phyloP scores from a whole-genome alignment of 192 early-diverging fungal species.

The Coemansia sp. region DNA sequence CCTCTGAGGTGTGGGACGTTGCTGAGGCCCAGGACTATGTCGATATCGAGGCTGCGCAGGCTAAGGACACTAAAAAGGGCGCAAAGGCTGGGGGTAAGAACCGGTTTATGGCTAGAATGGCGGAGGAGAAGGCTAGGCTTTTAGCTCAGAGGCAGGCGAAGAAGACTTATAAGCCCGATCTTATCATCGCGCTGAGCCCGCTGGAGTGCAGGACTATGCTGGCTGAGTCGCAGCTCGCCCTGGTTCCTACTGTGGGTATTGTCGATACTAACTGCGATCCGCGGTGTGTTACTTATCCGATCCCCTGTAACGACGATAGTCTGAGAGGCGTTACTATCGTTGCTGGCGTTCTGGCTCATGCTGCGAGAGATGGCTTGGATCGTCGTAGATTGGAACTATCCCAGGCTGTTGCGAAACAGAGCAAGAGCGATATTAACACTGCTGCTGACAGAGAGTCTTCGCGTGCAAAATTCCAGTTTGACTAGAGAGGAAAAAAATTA shows the following conservation, averaged over 20 bases:
- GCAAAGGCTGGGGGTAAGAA: not conserved
- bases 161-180: constrained; percentile 72
- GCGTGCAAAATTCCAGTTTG: constrained; percentile 2
- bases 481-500: constrained; percentile 5
- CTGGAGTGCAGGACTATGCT: constrained; percentile 82
- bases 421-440: not conserved
- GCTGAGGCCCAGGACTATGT: constrained; percentile 34
- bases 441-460: constrained; percentile 12
- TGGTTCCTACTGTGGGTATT: constrained; percentile 89
- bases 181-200: constrained; percentile 83
- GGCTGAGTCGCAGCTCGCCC: constrained; percentile 71
- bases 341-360: constrained; percentile 76
- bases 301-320: constrained; percentile 95
- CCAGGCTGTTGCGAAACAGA: constrained; percentile 10
- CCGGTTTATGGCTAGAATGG: constrained; percentile 17
- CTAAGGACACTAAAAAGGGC: not conserved
- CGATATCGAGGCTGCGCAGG: constrained; percentile 1
- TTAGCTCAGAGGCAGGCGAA: constrained; percentile 2
- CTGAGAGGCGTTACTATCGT: constrained; percentile 76
- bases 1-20: constrained; percentile 35
- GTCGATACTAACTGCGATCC: constrained; percentile 94
- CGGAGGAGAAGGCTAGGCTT: constrained; percentile 27
- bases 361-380: constrained; percentile 66
- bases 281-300: constrained; percentile 80
- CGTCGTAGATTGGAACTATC: constrained; percentile 14